These are phyloP conservation scores for Yamadazyma sp. DNA, from an alignment of 805 yeast species.

Conservation along the genomic window DNA sequence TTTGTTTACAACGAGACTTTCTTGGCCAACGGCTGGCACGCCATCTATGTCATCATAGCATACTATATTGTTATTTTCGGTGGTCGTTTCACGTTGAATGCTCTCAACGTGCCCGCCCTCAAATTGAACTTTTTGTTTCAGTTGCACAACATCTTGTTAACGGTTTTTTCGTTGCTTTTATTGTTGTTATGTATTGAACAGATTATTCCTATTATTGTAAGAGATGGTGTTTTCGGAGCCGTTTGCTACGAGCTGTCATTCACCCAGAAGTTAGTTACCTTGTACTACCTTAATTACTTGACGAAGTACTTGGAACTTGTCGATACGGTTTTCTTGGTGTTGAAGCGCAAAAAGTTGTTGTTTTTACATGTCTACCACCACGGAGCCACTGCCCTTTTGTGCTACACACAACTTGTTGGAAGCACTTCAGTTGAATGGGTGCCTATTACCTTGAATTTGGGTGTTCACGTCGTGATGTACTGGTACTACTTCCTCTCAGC, in stretches of 20 bases:
- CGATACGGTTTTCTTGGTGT: conserved; percentile 88
- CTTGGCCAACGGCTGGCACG: conserved; percentile 61
- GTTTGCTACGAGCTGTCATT: conserved; percentile 78
- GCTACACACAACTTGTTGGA: conserved; percentile 92
- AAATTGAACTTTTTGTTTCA: conserved; percentile 78
- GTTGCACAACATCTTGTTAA: conserved; percentile 77
- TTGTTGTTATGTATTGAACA: conserved; percentile 79
- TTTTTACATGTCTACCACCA: conserved; percentile 96
- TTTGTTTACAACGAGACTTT: conserved; percentile 68
- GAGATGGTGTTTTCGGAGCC: conserved; percentile 79
- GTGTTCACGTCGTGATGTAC: conserved; percentile 95
- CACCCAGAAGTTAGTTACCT: conserved; percentile 77
- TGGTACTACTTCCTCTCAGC: conserved; percentile 94
- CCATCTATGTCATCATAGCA: conserved; percentile 42
- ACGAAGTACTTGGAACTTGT: conserved; percentile 86
- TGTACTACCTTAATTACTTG: conserved; percentile 89
- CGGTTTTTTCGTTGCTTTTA: conserved; percentile 64
- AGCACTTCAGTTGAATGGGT: conserved; percentile 93
- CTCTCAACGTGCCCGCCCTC: conserved; percentile 57
- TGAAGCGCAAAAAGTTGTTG: conserved; percentile 87
- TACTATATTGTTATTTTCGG: conserved; percentile 53
- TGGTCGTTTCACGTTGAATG: conserved; percentile 65
- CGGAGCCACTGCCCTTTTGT: conserved; percentile 94
- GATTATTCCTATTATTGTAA: conserved; percentile 69
- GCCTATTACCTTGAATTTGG: conserved; percentile 82